Evolutionary conservation across 2,329 filamentous ascomycete species (phyloP), one percentile per base, ranked within the genome.

Genomic region (Microsporum canis): DNA sequence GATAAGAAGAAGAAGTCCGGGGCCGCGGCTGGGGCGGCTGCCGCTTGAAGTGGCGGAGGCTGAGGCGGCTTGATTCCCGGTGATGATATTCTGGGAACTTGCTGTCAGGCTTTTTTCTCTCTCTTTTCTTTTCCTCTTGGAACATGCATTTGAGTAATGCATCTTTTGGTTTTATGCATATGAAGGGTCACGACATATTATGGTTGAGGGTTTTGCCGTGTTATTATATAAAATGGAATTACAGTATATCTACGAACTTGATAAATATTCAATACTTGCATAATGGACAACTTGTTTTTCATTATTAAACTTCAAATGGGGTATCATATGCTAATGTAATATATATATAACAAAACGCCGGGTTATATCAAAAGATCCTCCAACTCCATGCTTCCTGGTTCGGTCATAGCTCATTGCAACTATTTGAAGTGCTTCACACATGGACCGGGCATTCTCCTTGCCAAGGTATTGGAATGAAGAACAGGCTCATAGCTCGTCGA

Each of bases 1-100:
- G 92, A 96, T 73, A 96, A 96, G 84, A 91, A 90, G 80, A 94
- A 94, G 84, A 95, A 95, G 79, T 84, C 64, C 57, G 63, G 64
- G 41, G 63, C 55, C 17, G 60, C 59, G 12, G 61, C 34, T 57
- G 31, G 31, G 14, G 55, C 55, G 12, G 17, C 33, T 14, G 38
- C 38, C 36, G 41, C 39, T 31, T 59, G 38, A 49, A n/a, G 34
- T 17, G 41, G 8, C 10, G 14, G 14, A 12, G 5, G 27, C 1
- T 14, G 12, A 14, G 12, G 12, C 38, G 8, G 38, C 38, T 39
- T 12, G 23, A 31, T 51, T 47, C 27, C 39, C 27, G 27, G 45
- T 51, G 45, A 51, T 51, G 45, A 51, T 51, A 31, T 51, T 51
- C 45, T 51, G 45, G 45, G 27, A 14, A 29, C 27, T 51, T 29